Percentiles rank a stretch among this genome's conserved stretches.
These are phyloP conservation scores for Geranomyces michiganensis DNA, from an alignment of 192 early-diverging fungal species.

Conservation along the genomic window DNA sequence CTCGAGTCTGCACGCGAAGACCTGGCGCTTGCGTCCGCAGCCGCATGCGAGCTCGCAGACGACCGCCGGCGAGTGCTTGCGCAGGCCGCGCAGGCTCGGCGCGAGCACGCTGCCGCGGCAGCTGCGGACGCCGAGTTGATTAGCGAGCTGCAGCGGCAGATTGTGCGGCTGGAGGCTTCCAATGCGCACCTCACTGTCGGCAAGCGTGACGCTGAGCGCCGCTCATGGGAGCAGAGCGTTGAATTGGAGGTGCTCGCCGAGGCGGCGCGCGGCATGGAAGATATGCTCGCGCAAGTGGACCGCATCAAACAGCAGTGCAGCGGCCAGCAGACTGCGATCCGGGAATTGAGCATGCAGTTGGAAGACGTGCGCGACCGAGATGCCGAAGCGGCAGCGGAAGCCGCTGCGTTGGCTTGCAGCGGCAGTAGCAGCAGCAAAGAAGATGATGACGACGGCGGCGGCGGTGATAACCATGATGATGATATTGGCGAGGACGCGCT, in stretches of 20 bases:
- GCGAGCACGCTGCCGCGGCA: constrained; percentile 19
- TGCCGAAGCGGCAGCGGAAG: constrained; percentile 8
- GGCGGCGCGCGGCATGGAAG: constrained; percentile 4
- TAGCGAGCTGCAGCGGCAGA: constrained; percentile 6
- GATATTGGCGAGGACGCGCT: too few species aligned
- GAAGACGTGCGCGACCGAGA: constrained; percentile 37
- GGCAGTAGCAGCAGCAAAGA: too few species aligned
- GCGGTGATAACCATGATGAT: too few species aligned
- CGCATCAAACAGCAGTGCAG: constrained; percentile 3
- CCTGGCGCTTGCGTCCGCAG: constrained; percentile 10
- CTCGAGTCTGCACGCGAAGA: constrained; percentile 43
- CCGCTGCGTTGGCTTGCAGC: neutral
- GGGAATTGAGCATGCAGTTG: constrained; percentile 41
- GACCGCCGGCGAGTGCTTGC: constrained; percentile 30
- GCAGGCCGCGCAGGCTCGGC: constrained; percentile 11
- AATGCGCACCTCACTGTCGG: constrained; percentile 12
- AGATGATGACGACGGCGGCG: too few species aligned
- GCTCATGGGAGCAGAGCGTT: constrained; percentile 1
- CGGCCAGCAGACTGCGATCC: constrained; percentile 19
- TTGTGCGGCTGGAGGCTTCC: constrained; percentile 18
- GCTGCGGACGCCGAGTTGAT: constrained; percentile 26
- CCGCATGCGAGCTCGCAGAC: constrained; percentile 30
- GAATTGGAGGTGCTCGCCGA: constrained; percentile 19
- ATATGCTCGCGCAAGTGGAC: neutral
- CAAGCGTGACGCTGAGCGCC: constrained; percentile 14